These are phyloP conservation scores for Tetrapisispora phaffii DNA, from an alignment of 805 yeast genomes.

Conservation along the genomic window DNA sequence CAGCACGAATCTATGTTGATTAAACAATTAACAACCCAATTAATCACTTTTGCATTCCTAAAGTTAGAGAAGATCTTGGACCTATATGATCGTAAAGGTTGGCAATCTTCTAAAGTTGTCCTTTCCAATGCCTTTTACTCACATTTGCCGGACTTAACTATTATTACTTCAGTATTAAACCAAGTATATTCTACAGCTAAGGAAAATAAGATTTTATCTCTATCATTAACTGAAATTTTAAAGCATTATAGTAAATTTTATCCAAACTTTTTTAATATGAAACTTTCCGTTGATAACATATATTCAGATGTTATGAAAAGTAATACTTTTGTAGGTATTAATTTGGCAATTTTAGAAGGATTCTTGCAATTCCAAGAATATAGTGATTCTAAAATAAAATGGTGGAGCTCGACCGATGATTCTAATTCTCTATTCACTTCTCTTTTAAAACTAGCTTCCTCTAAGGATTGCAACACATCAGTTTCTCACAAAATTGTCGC, in stretches of 20 bases:
- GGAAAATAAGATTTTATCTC: conserved; percentile 36
- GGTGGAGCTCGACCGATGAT: conserved; percentile 59
- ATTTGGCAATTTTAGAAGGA: conserved; percentile 47
- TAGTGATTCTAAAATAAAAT: conserved; percentile 47
- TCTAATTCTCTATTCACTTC: conserved; percentile 58
- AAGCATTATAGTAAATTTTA: conserved; percentile 33
- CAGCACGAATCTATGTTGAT: conserved; percentile 41
- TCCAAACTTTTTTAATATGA: conserved; percentile 28
- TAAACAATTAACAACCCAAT: conserved; percentile 53
- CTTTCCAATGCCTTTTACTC: conserved; percentile 29
- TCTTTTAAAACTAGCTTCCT: conserved; percentile 44
- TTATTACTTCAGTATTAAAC: conserved; percentile 34
- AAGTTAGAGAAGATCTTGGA: conserved; percentile 39
- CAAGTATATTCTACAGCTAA: conserved; percentile 32
- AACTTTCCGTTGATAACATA: conserved; percentile 28
- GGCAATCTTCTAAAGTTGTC: conserved; percentile 31
- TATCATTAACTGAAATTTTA: conserved; percentile 39
- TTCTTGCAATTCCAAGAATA: conserved; percentile 53
- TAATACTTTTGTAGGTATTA: conserved; percentile 38
- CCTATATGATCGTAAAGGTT: conserved; percentile 32
- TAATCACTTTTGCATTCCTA: conserved; percentile 43
- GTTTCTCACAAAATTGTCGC: conserved; percentile 36
- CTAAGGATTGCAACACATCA: conserved; percentile 20
- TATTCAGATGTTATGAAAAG: conserved; percentile 29
- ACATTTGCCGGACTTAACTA: conserved; percentile 38